Conservation (phyloP, 345 rosid genomes). For the Cardamine resedifolia region DNA sequence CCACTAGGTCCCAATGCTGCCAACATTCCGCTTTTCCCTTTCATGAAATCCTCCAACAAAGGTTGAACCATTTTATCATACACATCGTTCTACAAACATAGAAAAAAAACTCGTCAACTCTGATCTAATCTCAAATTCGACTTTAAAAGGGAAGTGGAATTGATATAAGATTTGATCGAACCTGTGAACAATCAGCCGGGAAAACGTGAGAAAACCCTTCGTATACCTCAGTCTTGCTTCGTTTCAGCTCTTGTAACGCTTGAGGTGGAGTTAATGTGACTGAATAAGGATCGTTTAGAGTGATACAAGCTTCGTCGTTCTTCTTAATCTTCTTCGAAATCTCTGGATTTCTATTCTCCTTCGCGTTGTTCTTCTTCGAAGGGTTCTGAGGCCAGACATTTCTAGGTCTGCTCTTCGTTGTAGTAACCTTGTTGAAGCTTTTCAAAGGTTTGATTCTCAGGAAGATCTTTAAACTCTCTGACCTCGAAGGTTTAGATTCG, state of each 20-base stretch:
- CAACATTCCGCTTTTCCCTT: constrained; percentile 79
- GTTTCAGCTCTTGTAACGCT: constrained; percentile 59
- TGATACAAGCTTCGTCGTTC: constrained; percentile 44
- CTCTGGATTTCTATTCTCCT: constrained; percentile 38
- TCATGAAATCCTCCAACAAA: constrained; percentile 69
- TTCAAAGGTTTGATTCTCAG: constrained; percentile 61
- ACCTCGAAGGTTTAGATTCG: constrained; percentile 11
- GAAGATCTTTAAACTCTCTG: constrained; percentile 64
- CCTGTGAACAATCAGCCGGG: constrained; percentile 69
- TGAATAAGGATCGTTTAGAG: constrained; percentile 52
- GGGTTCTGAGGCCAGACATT: constrained; percentile 68
- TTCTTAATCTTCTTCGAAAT: constrained; percentile 42
- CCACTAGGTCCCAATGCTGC: constrained; percentile 91
- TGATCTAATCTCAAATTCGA: constrained; percentile 5
- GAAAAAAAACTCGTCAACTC: constrained; percentile 17
- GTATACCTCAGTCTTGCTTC: constrained; percentile 68
- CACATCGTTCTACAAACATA: constrained; percentile 55
- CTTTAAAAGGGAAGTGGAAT: background rate
- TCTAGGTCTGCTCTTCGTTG: constrained; percentile 42
- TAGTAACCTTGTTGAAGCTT: background rate
- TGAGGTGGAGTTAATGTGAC: constrained; percentile 64
- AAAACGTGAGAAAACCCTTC: constrained; percentile 91
- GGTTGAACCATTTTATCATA: constrained; percentile 70
- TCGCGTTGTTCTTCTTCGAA: constrained; percentile 40
- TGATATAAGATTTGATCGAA: constrained; percentile 12